Evolutionary conservation across 2,329 filamentous ascomycete species (phyloP).

Genomic region (Microsporum canis): DNA sequence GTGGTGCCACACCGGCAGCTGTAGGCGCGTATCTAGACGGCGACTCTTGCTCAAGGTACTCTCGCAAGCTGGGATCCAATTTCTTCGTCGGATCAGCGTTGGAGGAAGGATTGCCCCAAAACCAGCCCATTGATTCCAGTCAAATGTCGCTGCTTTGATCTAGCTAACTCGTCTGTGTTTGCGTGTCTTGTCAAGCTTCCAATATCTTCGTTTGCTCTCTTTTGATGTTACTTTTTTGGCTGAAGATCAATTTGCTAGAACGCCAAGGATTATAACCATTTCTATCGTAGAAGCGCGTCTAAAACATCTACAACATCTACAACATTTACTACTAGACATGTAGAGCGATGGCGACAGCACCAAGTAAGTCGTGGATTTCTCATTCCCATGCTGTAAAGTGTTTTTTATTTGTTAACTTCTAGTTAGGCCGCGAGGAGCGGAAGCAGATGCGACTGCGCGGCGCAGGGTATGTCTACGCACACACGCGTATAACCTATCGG

Average conservation of each 20-base stretch:
- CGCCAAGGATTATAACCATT: neutral
- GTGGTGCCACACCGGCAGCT: conserved; percentile 14
- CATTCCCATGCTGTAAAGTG: neutral
- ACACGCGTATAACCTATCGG: neutral
- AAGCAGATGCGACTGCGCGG: conserved; percentile 47
- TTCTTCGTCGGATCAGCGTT: conserved; percentile 53
- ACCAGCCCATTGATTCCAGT: conserved; percentile 49
- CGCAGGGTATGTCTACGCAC: conserved; percentile 38
- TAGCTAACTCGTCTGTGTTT: neutral
- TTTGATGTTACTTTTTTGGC: neutral
- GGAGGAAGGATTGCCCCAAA: conserved; percentile 45
- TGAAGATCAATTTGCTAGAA: neutral
- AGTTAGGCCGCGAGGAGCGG: conserved; percentile 42
- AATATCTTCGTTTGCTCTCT: neutral
- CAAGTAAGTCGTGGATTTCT: conserved; percentile 23
- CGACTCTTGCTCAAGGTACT: conserved; percentile 74
- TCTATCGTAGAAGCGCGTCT: no score
- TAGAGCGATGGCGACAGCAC: conserved; percentile 23
- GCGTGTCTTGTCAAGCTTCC: neutral
- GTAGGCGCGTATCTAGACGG: conserved; percentile 54
- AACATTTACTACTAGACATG: neutral
- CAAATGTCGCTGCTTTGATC: neutral
- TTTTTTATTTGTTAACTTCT: neutral
- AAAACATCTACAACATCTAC: neutral
- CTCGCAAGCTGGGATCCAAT: conserved; percentile 70